Conservation (phyloP, 441 rosid species). For the Flueggea neowawraea region DNA sequence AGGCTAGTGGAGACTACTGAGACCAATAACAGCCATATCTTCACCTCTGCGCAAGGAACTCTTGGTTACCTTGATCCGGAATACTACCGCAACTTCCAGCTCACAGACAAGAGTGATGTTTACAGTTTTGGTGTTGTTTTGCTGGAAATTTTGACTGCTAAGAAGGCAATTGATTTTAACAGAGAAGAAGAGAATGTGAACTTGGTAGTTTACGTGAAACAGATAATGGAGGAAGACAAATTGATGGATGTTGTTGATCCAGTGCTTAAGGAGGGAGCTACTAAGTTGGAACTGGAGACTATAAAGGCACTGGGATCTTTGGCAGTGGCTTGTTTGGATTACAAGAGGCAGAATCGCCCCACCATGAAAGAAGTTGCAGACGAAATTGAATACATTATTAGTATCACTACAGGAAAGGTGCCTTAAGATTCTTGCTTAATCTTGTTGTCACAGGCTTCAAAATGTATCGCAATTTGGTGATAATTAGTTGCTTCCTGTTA, state of each 20-base stretch:
- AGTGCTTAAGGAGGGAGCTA: constrained; percentile 22
- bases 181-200: constrained; percentile 47
- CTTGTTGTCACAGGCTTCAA: not conserved
- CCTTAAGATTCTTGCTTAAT: constrained; percentile 4
- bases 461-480: constrained; percentile 4
- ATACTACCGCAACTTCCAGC: constrained; percentile 52
- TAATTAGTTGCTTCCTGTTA: not conserved
- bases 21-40: constrained; percentile 45
- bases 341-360: constrained; percentile 49
- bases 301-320: constrained; percentile 45
- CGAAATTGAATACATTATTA: constrained; percentile 43
- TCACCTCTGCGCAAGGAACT: constrained; percentile 61
- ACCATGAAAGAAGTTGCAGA: constrained; percentile 50
- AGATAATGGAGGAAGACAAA: constrained; percentile 39
- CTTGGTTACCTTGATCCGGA: constrained; percentile 71
- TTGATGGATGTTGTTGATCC: constrained; percentile 41
- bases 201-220: constrained; percentile 33
- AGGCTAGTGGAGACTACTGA: constrained; percentile 42
- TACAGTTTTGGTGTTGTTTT: constrained; percentile 57
- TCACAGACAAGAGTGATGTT: constrained; percentile 57
- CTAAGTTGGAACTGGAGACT: constrained; percentile 32
- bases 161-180: constrained; percentile 48
- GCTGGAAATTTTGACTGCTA: constrained; percentile 40
- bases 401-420: constrained; percentile 19
- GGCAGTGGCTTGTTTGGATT: constrained; percentile 42